phyloP scores from a whole-genome alignment of 768 basidiomycete genomes.

The Agrocybe chaxingu region DNA sequence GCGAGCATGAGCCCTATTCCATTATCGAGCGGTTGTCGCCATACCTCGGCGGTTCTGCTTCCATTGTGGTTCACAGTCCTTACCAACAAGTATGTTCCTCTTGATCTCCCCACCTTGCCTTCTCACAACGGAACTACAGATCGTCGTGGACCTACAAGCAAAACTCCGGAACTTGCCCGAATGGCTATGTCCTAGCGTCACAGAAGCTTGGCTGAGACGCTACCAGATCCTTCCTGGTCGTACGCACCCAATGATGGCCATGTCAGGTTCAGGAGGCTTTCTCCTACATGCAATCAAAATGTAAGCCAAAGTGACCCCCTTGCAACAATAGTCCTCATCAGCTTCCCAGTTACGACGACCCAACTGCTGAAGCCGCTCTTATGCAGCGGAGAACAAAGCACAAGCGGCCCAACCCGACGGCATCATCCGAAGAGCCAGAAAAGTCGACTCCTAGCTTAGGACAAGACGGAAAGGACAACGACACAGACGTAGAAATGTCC shows the following conservation, averaged over 20 bases:
- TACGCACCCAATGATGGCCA: conserved; percentile 93
- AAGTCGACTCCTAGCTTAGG: too few species aligned
- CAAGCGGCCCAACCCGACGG: conserved; percentile 26
- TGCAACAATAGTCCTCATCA: background rate
- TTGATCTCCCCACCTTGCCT: background rate
- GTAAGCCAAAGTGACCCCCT: conserved; percentile 34
- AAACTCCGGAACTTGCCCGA: conserved; percentile 62
- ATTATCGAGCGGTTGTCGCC: conserved; percentile 71
- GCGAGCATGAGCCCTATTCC: conserved; percentile 81
- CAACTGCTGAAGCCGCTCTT: conserved; percentile 51
- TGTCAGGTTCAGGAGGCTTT: conserved; percentile 86
- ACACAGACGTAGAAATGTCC: conserved; percentile 1
- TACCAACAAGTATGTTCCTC: conserved; percentile 58
- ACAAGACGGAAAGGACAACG: too few species aligned
- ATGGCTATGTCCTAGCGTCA: conserved; percentile 76
- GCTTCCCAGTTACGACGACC: conserved; percentile 57
- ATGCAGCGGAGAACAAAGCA: conserved; percentile 42
- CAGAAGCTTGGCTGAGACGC: conserved; percentile 82
- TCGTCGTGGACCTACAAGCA: conserved; percentile 74
- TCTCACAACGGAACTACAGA: conserved; percentile 31
- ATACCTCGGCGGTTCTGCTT: conserved; percentile 82
- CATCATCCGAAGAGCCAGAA: too few species aligned
- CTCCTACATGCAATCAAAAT: conserved; percentile 85
- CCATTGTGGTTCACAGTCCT: conserved; percentile 85
- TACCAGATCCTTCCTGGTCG: conserved; percentile 96